Percentiles rank a stretch among this genome's conserved stretches.
phyloP scores from a whole-genome alignment of 2,329 filamentous ascomycete genomes.

The Domatiomyces globalis region DNA sequence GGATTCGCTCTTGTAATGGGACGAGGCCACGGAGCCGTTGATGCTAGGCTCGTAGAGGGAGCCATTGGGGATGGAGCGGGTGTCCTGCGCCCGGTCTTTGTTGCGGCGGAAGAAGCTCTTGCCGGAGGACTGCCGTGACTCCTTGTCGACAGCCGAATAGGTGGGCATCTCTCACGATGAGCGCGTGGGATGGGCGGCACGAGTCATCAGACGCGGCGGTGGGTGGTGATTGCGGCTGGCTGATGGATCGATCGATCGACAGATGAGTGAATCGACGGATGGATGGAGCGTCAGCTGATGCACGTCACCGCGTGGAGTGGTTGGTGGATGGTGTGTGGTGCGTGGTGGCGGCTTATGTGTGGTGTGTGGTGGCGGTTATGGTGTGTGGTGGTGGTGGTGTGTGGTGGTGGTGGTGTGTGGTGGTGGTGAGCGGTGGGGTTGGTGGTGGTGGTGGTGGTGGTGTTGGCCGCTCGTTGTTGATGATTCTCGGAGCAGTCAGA shows the following conservation, averaged over 20 bases:
- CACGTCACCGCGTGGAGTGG: neutral
- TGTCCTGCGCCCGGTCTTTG: slow-evolving; percentile 42
- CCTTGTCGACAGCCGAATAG: slow-evolving; percentile 54
- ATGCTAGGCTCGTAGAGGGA: slow-evolving; percentile 31
- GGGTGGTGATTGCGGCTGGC: neutral
- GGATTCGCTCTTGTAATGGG: slow-evolving; percentile 43
- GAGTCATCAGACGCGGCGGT: neutral
- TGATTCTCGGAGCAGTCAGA: too few species aligned
- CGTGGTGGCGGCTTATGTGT: too few species aligned
- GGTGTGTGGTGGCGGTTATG: too few species aligned
- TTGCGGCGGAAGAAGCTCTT: slow-evolving; percentile 79
- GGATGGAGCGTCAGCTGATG: neutral
- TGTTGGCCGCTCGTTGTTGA: too few species aligned
- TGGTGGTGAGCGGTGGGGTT: too few species aligned
- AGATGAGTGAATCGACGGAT: neutral
- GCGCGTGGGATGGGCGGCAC: neutral
- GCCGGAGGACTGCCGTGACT: slow-evolving; percentile 68
- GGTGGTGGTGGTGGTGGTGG: too few species aligned
- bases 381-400: too few species aligned
- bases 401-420: too few species aligned
- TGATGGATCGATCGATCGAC: neutral
- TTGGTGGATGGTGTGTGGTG: too few species aligned
- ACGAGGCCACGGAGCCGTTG: slow-evolving; percentile 54
- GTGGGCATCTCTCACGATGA: slow-evolving; percentile 29
- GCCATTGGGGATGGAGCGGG: slow-evolving; percentile 2